Conservation (phyloP, 2,329 filamentous ascomycete species). For the Fusarium papillatum region DNA sequence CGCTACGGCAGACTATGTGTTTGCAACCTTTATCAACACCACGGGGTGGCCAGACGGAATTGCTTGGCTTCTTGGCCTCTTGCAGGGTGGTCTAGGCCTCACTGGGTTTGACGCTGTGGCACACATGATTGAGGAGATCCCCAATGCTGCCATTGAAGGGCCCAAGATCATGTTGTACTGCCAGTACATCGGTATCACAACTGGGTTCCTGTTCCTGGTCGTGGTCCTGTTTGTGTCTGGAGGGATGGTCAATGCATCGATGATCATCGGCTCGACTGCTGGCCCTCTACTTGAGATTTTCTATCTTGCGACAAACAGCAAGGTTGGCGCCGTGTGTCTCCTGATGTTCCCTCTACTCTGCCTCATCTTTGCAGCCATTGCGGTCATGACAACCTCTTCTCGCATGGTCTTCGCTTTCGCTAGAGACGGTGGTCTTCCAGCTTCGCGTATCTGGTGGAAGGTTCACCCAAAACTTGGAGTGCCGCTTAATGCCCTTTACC, state of each 20-base stretch:
- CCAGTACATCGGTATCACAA: conserved; percentile 72
- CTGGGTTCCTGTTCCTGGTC: conserved; percentile 73
- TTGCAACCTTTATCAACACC: conserved; percentile 48
- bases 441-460: conserved; percentile 69
- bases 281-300: conserved; percentile 75
- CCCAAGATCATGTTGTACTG: conserved; percentile 63
- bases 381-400: conserved; percentile 75
- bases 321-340: conserved; percentile 72
- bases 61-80: conserved; percentile 50
- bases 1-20: conserved; percentile 48
- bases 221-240: conserved; percentile 75
- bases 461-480: conserved; percentile 73
- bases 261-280: conserved; percentile 64
- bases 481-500: conserved; percentile 75
- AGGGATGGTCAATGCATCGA: conserved; percentile 60
- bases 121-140: conserved; percentile 53
- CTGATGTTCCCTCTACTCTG: conserved; percentile 77
- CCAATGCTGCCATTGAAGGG: conserved; percentile 45
- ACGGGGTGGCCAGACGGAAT: conserved; percentile 51
- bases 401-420: conserved; percentile 78
- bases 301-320: conserved; percentile 71
- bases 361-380: conserved; percentile 73
- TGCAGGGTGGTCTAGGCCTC: conserved; percentile 49
- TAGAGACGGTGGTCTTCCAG: conserved; percentile 74
- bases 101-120: conserved; percentile 52